These are phyloP conservation scores for Lactarius akahatsu DNA, from an alignment of 768 basidiomycete species.

Conservation along the genomic window DNA sequence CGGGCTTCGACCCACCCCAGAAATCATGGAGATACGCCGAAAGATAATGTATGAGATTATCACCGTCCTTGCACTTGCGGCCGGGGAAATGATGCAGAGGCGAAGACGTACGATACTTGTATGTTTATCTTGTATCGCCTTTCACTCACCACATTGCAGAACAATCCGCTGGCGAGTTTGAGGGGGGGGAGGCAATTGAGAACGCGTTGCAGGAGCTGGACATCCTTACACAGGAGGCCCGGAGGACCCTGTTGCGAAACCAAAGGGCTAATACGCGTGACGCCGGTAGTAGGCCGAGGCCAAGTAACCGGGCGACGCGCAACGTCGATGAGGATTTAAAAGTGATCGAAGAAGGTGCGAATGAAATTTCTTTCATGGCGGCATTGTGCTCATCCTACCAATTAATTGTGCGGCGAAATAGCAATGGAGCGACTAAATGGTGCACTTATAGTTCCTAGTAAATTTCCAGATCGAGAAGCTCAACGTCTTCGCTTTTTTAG, in stretches of 20 bases:
- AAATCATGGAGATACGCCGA: background rate
- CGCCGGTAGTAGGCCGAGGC: background rate
- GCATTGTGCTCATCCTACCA: background rate
- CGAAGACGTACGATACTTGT: background rate
- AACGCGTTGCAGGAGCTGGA: background rate
- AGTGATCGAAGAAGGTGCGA: background rate
- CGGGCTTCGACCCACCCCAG: background rate
- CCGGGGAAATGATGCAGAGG: background rate
- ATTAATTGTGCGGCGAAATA: background rate
- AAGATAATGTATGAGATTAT: slow-evolving; percentile 4
- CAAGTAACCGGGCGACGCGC: background rate
- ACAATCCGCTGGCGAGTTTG: background rate
- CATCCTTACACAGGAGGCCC: slow-evolving; percentile 2
- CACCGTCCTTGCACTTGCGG: background rate
- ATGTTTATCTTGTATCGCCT: background rate
- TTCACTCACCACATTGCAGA: background rate
- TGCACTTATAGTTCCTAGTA: background rate
- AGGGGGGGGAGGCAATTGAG: background rate
- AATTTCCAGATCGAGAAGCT: background rate
- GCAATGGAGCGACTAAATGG: background rate
- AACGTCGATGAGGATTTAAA: slow-evolving; percentile 4
- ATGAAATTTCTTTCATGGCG: background rate
- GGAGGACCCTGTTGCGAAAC: background rate
- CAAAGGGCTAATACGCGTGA: slow-evolving; percentile 1
- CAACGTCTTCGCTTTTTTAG: background rate